Conservation (phyloP, 192 early-diverging fungal genomes). For the Umbelopsis vinacea region DNA sequence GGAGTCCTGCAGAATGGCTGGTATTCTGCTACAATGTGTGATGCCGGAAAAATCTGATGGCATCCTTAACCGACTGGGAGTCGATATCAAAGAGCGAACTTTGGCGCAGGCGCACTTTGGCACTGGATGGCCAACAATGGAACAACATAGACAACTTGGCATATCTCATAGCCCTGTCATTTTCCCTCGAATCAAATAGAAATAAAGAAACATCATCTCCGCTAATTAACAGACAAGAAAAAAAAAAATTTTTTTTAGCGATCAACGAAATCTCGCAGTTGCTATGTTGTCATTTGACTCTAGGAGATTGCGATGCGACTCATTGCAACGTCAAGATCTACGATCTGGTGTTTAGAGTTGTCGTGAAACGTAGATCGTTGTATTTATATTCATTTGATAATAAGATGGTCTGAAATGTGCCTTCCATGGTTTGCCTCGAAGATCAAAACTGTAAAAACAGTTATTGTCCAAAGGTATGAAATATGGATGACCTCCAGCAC, state of each 20-base stretch:
- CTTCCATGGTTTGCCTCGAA: slow-evolving; percentile 22
- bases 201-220: background rate
- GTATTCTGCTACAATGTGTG: slow-evolving; percentile 79
- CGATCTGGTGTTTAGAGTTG: background rate
- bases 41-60: slow-evolving; percentile 78
- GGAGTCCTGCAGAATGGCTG: slow-evolving; percentile 76
- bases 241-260: background rate
- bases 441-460: slow-evolving; percentile 26
- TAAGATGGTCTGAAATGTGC: background rate
- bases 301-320: too few species aligned
- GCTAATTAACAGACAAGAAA: too few species aligned
- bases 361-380: too few species aligned
- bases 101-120: slow-evolving; percentile 66
- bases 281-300: too few species aligned
- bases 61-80: slow-evolving; percentile 70
- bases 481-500: slow-evolving; percentile 21
- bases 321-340: background rate
- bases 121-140: slow-evolving; percentile 53
- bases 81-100: slow-evolving; percentile 57
- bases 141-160: background rate
- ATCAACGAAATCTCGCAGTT: too few species aligned
- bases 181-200: slow-evolving; percentile 10
- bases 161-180: slow-evolving; percentile 1
- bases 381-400: background rate
- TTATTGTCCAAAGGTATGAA: slow-evolving; percentile 23